Evolutionary conservation across 2,329 filamentous ascomycete genomes (phyloP).

Genomic region (Thermochaetoides dissita): DNA sequence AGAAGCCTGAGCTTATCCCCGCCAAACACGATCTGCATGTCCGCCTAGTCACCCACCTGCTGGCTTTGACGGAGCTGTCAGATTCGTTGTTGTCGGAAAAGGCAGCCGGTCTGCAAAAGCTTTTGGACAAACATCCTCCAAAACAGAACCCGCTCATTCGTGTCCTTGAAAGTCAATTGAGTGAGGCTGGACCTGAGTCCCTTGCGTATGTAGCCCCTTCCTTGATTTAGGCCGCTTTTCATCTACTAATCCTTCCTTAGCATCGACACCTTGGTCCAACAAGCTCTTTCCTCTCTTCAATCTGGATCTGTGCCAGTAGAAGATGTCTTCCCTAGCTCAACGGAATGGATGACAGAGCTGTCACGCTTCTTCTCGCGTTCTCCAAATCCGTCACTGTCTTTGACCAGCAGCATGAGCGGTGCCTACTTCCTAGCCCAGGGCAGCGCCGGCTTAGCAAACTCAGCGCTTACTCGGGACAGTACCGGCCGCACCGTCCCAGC

Average conservation of each 20-base stretch:
- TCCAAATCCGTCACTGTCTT: conserved; percentile 51
- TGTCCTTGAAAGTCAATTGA: conserved; percentile 42
- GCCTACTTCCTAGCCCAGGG: conserved; percentile 48
- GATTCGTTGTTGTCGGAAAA: conserved; percentile 26
- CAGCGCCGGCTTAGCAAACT: conserved; percentile 10
- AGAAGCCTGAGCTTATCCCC: conserved; percentile 30
- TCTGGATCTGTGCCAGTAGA: conserved; percentile 21
- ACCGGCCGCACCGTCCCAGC: conserved; percentile 59
- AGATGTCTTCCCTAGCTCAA: conserved; percentile 47
- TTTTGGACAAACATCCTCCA: conserved; percentile 31
- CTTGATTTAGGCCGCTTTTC: neutral
- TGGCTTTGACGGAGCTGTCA: conserved; percentile 39
- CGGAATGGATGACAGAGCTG: conserved; percentile 54
- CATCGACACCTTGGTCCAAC: conserved; percentile 39
- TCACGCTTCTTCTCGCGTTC: conserved; percentile 34
- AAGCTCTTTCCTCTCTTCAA: conserved; percentile 28
- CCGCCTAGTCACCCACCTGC: conserved; percentile 35
- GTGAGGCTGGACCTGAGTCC: conserved; percentile 33
- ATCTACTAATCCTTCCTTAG: conserved; percentile 20
- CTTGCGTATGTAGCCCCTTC: conserved; percentile 29
- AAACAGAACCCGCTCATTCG: conserved; percentile 31
- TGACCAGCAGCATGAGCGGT: conserved; percentile 61
- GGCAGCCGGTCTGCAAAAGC: conserved; percentile 27
- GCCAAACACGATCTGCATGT: conserved; percentile 33
- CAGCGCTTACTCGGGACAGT: conserved; percentile 39